These are phyloP conservation scores for Aspergillus pseudotamarii DNA, from an alignment of 2,329 filamentous ascomycete species.

Conservation along the genomic window DNA sequence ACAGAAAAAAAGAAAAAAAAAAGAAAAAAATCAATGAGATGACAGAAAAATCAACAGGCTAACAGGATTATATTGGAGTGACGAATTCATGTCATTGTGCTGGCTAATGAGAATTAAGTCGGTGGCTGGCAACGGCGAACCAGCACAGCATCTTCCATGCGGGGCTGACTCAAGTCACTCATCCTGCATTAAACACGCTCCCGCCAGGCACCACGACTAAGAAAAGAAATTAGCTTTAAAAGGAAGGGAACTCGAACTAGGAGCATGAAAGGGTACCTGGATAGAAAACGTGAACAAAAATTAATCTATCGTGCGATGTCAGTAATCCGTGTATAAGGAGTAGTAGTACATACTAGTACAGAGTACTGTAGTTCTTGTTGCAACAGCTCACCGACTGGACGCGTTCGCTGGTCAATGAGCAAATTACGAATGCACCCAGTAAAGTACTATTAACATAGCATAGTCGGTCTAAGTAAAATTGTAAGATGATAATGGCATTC, in stretches of 20 bases:
- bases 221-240: background rate
- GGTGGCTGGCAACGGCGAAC: constrained; percentile 35
- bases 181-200: background rate
- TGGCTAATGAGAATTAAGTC: constrained; percentile 20
- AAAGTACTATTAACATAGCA: background rate
- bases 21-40: background rate
- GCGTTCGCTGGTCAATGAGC: background rate
- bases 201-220: background rate
- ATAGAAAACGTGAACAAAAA: background rate
- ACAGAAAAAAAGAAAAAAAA: no score
- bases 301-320: background rate
- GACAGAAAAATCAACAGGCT: background rate
- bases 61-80: constrained; percentile 7
- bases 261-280: no score
- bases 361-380: background rate
- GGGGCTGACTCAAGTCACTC: constrained; percentile 3
- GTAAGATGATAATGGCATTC: background rate
- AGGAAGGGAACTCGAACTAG: background rate
- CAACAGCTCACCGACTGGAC: background rate
- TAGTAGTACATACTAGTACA: background rate
- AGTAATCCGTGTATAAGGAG: background rate
- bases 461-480: background rate
- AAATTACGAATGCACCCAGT: background rate
- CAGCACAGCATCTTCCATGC: constrained; percentile 15
- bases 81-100: constrained; percentile 2